Conservation (phyloP, 495 filamentous ascomycete genomes). For the Talaromyces borbonicus region DNA sequence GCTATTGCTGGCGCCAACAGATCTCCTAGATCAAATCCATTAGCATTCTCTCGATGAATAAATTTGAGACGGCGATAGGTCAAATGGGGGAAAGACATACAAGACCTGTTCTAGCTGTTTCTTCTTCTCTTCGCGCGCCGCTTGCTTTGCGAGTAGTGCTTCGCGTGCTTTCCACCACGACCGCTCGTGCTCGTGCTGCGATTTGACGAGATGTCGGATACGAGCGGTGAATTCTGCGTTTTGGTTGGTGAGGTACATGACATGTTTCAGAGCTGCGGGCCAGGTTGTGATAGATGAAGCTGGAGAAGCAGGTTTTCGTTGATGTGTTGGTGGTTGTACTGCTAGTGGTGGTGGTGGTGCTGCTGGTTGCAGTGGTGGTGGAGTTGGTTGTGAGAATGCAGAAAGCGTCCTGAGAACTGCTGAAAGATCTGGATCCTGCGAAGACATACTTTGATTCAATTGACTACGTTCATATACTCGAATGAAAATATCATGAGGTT, state of each 20-base stretch:
- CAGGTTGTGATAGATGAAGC: conserved; percentile 57
- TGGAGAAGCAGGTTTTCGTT: not conserved
- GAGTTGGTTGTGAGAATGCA: conserved; percentile 22
- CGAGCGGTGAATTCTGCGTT: conserved; percentile 30
- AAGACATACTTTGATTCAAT: not conserved
- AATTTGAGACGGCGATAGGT: not conserved
- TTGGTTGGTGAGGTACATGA: conserved; percentile 47
- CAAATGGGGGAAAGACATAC: conserved; percentile 14
- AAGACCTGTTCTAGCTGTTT: conserved; percentile 44
- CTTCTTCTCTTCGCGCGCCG: conserved; percentile 35
- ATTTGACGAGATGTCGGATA: conserved; percentile 46
- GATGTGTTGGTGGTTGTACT: not conserved
- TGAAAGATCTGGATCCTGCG: conserved; percentile 35
- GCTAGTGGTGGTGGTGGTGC: conserved; percentile 2
- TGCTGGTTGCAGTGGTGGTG: not conserved
- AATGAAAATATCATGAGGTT: too few relatives aligned
- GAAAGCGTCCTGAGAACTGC: conserved; percentile 45
- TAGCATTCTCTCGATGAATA: conserved; percentile 11
- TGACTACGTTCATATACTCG: not conserved
- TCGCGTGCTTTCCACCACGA: conserved; percentile 52
- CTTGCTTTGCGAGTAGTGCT: conserved; percentile 42
- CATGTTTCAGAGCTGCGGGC: conserved; percentile 49
- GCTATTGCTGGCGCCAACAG: conserved; percentile 30
- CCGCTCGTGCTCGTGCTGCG: conserved; percentile 54
- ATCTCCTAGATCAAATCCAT: too few relatives aligned